Evolutionary conservation across 768 basidiomycete species (phyloP).

Genomic region (Gloeopeniophorella convolvens): DNA sequence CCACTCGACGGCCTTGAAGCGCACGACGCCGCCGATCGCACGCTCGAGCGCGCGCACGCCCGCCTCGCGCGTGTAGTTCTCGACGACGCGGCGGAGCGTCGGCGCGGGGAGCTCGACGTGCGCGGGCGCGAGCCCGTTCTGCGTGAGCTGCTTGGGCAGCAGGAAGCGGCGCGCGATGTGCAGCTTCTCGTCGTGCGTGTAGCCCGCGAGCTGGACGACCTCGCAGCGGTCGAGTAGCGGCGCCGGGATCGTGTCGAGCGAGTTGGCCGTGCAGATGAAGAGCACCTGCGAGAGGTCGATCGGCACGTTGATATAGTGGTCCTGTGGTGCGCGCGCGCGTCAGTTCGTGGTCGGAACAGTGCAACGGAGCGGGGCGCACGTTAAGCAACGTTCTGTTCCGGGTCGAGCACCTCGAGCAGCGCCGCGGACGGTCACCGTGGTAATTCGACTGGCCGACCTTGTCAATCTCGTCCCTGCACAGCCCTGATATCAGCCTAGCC

Average conservation of each 20-base stretch:
- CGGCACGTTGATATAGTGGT: constrained; percentile 88
- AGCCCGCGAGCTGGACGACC: constrained; percentile 75
- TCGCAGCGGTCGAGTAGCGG: constrained; percentile 90
- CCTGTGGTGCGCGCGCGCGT: no score
- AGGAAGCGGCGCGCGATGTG: constrained; percentile 84
- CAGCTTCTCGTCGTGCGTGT: constrained; percentile 87
- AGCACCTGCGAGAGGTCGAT: constrained; percentile 83
- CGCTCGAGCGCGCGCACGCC: constrained; percentile 90
- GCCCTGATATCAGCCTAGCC: background rate
- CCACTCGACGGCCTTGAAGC: constrained; percentile 91
- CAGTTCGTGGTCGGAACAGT: background rate
- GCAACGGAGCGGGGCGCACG: constrained; percentile 31
- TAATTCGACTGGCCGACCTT: constrained; percentile 83
- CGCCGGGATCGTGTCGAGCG: constrained; percentile 80
- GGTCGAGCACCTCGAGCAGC: constrained; percentile 86
- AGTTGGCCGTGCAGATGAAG: constrained; percentile 91
- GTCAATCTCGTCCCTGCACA: constrained; percentile 81
- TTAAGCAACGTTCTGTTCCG: constrained; percentile 87
- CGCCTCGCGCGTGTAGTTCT: constrained; percentile 82
- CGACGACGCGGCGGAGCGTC: constrained; percentile 64
- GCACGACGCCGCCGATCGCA: constrained; percentile 80
- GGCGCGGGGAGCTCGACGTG: constrained; percentile 64
- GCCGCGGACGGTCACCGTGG: constrained; percentile 90
- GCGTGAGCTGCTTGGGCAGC: constrained; percentile 77
- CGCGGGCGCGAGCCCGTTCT: constrained; percentile 62